Base-by-base conservation (phyloP, 352 stramenopile species). In the Globisporangium ultimum region DNA sequence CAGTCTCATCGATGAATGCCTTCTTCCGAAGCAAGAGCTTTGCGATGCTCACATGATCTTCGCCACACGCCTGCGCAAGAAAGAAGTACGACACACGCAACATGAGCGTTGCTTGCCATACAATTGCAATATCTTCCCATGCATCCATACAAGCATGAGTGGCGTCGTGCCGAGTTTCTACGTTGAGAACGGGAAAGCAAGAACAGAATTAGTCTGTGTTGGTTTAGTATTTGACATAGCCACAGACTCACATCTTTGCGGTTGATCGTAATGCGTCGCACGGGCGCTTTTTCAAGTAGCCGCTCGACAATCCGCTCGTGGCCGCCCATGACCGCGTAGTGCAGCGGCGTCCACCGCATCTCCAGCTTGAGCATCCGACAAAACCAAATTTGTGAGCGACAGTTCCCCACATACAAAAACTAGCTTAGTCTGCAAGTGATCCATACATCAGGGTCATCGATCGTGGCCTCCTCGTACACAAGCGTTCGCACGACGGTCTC, bases 241-340 rank as follows among this genome's bases (percentile, higher is more conserved):
- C n/a, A 40, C 14, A 13, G 12, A 74, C 73, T 32, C 49, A 88
- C 80, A 63, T 93, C 84, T 45, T 89, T 89, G 9, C 84, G 76
- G 55, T 91, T 93, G 61, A 90, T 84, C 3, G 84, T 93, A 68
- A 91, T 88, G 34, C 81, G 66, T 9, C 76, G 69, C n/a, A 89
- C 75, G 7, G 84, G 84, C 13, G 84, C 75, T 58, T 90, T 88
- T 40, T 89, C 80, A 11, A 93, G 49, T 24, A 93, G 65, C 5
- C 68, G 70, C 50, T 61, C 63, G 1, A 70, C 80, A 40, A 89
- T 77, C 7, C 64, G 63, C 50, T 82, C 76, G 32, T 90, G 78
- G 21, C 78, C 80, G 47, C 80, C 80, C 79, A 93, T 89, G n/a
- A 86, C 71, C 7, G 84, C 80, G 28, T 85, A 91, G 48, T 93